Conservation (phyloP, 306 rosid genomes). For the Quercus parvula region DNA sequence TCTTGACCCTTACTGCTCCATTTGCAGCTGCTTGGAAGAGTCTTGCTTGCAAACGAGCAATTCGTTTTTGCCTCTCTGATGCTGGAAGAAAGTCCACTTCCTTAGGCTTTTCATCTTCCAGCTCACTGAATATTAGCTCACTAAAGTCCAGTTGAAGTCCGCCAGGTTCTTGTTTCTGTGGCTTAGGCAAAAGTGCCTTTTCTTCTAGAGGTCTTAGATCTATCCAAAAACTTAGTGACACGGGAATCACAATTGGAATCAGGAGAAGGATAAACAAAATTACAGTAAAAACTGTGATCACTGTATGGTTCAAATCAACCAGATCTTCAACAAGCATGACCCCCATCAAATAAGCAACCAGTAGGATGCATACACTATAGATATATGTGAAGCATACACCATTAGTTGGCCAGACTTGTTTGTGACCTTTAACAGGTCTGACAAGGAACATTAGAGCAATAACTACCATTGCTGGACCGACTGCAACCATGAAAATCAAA, state of each 20-base stretch:
- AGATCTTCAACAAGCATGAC: not conserved
- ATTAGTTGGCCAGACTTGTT: too few species aligned
- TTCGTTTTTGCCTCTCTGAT: too few species aligned
- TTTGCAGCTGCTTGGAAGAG: too few species aligned
- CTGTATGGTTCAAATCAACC: slow-evolving; percentile 34
- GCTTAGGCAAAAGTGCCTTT: slow-evolving; percentile 50
- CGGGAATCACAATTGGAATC: slow-evolving; percentile 35
- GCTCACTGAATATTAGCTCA: slow-evolving; percentile 41
- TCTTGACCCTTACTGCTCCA: too few species aligned
- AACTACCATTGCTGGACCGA: slow-evolving; percentile 72
- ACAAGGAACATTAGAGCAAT: slow-evolving; percentile 69
- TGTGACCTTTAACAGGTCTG: slow-evolving; percentile 68
- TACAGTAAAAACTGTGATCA: slow-evolving; percentile 40
- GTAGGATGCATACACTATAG: too few species aligned
- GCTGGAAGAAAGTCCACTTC: too few species aligned
- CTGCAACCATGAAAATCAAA: slow-evolving; percentile 77
- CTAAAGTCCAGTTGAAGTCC: slow-evolving; percentile 34
- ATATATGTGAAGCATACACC: too few species aligned
- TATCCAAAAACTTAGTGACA: slow-evolving; percentile 35
- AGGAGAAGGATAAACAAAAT: slow-evolving; percentile 50
- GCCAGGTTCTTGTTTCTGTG: slow-evolving; percentile 34
- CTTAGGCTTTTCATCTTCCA: too few species aligned
- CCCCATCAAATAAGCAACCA: too few species aligned
- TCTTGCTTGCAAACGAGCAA: too few species aligned
- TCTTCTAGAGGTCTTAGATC: slow-evolving; percentile 48